These are phyloP conservation scores for Penicillium sp. DNA, from an alignment of 2,329 filamentous ascomycete genomes.

Conservation along the genomic window DNA sequence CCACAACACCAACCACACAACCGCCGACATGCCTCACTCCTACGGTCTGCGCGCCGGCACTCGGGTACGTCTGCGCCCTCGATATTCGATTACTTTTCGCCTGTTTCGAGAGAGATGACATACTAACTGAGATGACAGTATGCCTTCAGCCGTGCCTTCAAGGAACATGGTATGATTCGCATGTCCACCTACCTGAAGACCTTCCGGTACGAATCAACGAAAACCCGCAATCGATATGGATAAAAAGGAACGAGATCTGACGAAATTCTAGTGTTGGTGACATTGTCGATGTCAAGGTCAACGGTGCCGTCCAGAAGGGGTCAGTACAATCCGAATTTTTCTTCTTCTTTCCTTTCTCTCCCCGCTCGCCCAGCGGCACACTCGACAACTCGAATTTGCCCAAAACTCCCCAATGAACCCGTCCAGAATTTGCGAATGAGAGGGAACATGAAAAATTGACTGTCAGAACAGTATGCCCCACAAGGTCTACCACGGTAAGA, in stretches of 20 bases:
- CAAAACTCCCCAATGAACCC: background rate
- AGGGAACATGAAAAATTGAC: slow-evolving; percentile 15
- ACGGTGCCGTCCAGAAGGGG: slow-evolving; percentile 98
- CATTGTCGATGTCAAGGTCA: slow-evolving; percentile 97
- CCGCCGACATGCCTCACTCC: slow-evolving; percentile 77
- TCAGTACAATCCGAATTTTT: slow-evolving; percentile 53
- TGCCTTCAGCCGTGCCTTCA: slow-evolving; percentile 92
- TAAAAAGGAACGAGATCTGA: slow-evolving; percentile 44
- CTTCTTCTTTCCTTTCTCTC: background rate
- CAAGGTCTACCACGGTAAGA: slow-evolving; percentile 99
- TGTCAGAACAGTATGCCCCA: slow-evolving; percentile 74
- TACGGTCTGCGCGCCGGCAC: slow-evolving; percentile 84
- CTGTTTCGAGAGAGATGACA: slow-evolving; percentile 18
- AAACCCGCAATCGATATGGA: slow-evolving; percentile 13
- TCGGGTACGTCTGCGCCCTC: slow-evolving; percentile 60
- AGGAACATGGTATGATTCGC: slow-evolving; percentile 90
- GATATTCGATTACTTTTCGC: slow-evolving; percentile 1
- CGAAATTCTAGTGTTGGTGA: slow-evolving; percentile 74
- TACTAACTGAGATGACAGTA: slow-evolving; percentile 55
- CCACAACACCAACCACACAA: slow-evolving; percentile 45
- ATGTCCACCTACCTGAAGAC: slow-evolving; percentile 91
- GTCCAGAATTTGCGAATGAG: slow-evolving; percentile 2
- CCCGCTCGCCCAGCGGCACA: background rate
- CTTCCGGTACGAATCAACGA: slow-evolving; percentile 67
- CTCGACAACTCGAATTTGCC: background rate